These are phyloP conservation scores for Camelina laxa DNA, from an alignment of 345 rosid species.

Conservation along the genomic window DNA sequence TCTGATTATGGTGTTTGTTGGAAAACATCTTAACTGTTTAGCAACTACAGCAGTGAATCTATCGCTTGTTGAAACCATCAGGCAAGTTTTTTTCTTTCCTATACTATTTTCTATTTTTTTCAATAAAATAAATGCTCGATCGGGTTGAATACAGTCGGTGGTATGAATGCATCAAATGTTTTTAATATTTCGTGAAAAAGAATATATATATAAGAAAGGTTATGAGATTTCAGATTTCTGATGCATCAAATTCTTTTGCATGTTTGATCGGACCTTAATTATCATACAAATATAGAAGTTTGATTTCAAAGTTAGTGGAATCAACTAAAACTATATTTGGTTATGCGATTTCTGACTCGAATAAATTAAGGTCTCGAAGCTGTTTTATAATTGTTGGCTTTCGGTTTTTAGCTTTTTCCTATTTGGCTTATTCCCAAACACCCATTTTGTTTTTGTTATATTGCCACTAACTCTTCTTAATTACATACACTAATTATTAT, in stretches of 20 bases:
- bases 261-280: slow-evolving; percentile 15
- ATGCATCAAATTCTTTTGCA: too few relatives aligned
- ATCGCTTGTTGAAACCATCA: neutral
- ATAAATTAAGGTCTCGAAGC: slow-evolving; percentile 23
- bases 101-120: too few relatives aligned
- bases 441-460: neutral
- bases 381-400: slow-evolving; percentile 25
- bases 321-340: slow-evolving; percentile 19
- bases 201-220: too few relatives aligned
- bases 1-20: neutral
- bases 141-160: too few relatives aligned
- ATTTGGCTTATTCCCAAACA: slow-evolving; percentile 20
- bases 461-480: slow-evolving; percentile 33
- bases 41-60: neutral
- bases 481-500: too few relatives aligned
- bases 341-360: slow-evolving; percentile 23
- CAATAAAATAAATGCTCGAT: too few relatives aligned
- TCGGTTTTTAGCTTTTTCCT: slow-evolving; percentile 25
- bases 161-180: too few relatives aligned
- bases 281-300: slow-evolving; percentile 13
- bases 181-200: too few relatives aligned
- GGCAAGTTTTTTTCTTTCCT: too few relatives aligned
- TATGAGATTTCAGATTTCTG: too few relatives aligned
- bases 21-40: neutral
- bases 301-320: slow-evolving; percentile 32